phyloP scores from a whole-genome alignment of 169 alveolate species.

The Babesia sp. region DNA sequence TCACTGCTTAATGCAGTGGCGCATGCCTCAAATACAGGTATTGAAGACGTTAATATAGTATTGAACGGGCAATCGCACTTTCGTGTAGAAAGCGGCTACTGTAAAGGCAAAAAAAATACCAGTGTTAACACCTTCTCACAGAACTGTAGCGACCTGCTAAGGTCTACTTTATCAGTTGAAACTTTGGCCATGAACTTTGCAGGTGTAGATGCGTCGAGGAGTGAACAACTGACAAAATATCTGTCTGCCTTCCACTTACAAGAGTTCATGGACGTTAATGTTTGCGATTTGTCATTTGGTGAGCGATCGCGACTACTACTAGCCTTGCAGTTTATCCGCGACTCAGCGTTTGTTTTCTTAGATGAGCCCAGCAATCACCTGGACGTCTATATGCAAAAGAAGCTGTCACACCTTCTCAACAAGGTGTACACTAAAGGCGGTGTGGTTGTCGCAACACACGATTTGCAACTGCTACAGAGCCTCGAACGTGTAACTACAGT shows the following conservation, averaged over 20 bases:
- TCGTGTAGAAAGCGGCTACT: slow-evolving; percentile 14
- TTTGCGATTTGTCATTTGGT: slow-evolving; percentile 71
- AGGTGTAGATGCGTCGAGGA: slow-evolving; percentile 7
- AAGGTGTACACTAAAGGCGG: slow-evolving; percentile 71
- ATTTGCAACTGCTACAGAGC: slow-evolving; percentile 66
- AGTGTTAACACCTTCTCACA: slow-evolving; percentile 48
- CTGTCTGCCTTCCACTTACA: slow-evolving; percentile 67
- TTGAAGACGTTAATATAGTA: neutral
- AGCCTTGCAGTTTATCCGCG: slow-evolving; percentile 69
- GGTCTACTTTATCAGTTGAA: slow-evolving; percentile 20
- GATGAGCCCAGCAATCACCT: slow-evolving; percentile 78
- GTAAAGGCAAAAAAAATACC: neutral
- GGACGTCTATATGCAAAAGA: slow-evolving; percentile 70
- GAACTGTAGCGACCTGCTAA: slow-evolving; percentile 40
- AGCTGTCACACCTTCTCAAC: slow-evolving; percentile 57
- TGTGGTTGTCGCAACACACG: slow-evolving; percentile 74
- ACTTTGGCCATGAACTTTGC: slow-evolving; percentile 32
- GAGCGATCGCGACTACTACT: slow-evolving; percentile 71
- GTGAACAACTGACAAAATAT: slow-evolving; percentile 49
- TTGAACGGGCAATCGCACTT: slow-evolving; percentile 4
- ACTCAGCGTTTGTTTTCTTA: slow-evolving; percentile 68
- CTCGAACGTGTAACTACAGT: slow-evolving; percentile 58
- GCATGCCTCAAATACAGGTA: slow-evolving; percentile 15
- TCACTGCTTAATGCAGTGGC: slow-evolving; percentile 44
- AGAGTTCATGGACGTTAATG: slow-evolving; percentile 46